Percentiles rank a stretch among this genome's conserved stretches.
Conservation (phyloP, 202 grass and related monocot species). For the Elaeis oleifera region DNA sequence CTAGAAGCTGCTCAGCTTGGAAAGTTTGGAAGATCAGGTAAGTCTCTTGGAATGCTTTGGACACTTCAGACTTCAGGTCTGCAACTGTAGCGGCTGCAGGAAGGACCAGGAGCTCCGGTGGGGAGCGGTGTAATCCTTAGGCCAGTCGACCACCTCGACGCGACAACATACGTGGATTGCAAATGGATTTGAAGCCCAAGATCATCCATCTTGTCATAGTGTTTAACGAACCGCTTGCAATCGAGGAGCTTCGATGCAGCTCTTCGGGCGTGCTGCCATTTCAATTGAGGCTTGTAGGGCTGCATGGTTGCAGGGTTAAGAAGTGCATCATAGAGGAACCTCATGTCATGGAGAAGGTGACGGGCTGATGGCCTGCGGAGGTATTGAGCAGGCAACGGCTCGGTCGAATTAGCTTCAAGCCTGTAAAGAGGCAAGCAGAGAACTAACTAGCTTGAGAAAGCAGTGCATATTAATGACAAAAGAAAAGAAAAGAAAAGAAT, state of each 20-base stretch:
- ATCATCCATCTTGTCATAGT: constrained; percentile 37
- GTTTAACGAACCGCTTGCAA: constrained; percentile 61
- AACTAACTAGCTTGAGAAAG: not conserved
- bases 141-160: constrained; percentile 32
- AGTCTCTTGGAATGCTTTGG: constrained; percentile 31
- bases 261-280: constrained; percentile 18
- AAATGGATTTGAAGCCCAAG: constrained; percentile 29
- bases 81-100: constrained; percentile 33
- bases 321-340: constrained; percentile 38
- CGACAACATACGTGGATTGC: constrained; percentile 41
- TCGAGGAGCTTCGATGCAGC: constrained; percentile 35
- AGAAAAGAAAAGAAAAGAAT: too few species aligned
- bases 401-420: not conserved
- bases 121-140: constrained; percentile 29
- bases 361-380: constrained; percentile 15
- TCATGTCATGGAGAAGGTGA: constrained; percentile 39
- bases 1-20: constrained; percentile 34
- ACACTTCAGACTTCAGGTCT: constrained; percentile 45
- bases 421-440: not conserved
- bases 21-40: constrained; percentile 48
- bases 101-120: constrained; percentile 41
- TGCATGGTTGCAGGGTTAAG: constrained; percentile 44
- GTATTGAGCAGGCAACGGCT: not conserved
- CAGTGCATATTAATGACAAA: too few species aligned
- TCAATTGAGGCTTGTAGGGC: constrained; percentile 23